Evolutionary conservation across 805 yeast species (phyloP), one percentile per base, ranked within the genome.

Genomic region (Wickerhamomyces bisporus): DNA sequence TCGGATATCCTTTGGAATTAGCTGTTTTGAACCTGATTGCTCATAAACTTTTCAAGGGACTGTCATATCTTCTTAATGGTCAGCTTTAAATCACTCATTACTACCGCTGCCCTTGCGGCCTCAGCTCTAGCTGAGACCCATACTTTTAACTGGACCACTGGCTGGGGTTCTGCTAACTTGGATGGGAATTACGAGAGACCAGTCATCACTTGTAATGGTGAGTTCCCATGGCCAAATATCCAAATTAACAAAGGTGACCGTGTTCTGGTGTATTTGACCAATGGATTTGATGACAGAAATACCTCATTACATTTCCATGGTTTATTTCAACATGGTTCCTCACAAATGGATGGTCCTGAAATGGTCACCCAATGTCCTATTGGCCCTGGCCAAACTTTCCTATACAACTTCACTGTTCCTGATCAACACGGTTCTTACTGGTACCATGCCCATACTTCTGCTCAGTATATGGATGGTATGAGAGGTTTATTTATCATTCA

Each of bases 251-350:
- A 76, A 57, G 94, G 95, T 50, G 98, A 93, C 63, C 71, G 82
- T 12, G 71, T 93, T 36, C 61, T 80, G 40, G 65, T 87, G 28
- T 76, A 81, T 53, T 71, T 91, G 62, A 78, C 75, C 47, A 93
- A 93, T 57, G 87, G 86, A 23, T 75, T 89, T 39, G 50, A 47
- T 29, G 75, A 77, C 55, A 69, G 75, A 36, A 80, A 79, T 64
- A 85, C 96, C 29, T 65, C 91, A 6, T 61, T 91, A 53, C 98
- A 93, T 65, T 86, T 87, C 79, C 98, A 91, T 64, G 79, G 79
- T 2, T 46, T 72, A 36, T 58, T 62, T 19, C 75, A 70, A 46
- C 55, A 57, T n/a, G 71, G 69, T 3, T 58, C 75, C 0, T 67
- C 68, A n/a, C 62, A 60, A 53, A 59, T 70, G 50, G 79, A 74